Evolutionary conservation across 2,329 filamentous ascomycete genomes (phyloP).

Genomic region (Alternaria burnsii): DNA sequence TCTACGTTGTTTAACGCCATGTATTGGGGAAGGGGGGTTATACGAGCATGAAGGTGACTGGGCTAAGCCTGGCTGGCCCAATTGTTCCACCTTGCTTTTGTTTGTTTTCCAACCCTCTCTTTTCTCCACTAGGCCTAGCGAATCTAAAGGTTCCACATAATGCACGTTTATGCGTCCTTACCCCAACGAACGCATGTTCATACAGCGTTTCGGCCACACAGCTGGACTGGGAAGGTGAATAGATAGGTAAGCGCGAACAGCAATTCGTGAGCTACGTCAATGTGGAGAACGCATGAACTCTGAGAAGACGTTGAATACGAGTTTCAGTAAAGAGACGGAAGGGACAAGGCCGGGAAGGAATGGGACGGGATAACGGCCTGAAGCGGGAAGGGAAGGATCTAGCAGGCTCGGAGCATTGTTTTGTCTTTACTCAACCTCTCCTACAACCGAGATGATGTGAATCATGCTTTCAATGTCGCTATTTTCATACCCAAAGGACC

Average conservation of each 20-base stretch:
- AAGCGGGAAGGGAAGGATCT: conserved; percentile 29
- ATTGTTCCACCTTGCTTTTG: neutral
- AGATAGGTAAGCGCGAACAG: conserved; percentile 17
- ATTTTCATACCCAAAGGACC: conserved; percentile 9
- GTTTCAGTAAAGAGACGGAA: neutral
- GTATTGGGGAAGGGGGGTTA: neutral
- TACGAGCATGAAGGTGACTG: neutral
- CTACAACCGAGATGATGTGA: conserved; percentile 4
- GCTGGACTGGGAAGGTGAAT: conserved; percentile 24
- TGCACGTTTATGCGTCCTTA: neutral
- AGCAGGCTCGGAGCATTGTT: conserved; percentile 23
- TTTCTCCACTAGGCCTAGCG: neutral
- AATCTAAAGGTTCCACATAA: neutral
- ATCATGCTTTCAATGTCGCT: neutral
- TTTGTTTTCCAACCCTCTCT: neutral
- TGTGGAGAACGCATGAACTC: neutral
- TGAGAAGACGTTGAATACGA: neutral
- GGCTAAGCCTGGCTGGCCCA: neutral
- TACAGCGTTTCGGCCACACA: conserved; percentile 2
- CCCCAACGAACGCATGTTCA: conserved; percentile 10
- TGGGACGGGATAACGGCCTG: conserved; percentile 21
- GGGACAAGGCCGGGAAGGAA: conserved; percentile 4
- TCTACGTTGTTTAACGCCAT: neutral
- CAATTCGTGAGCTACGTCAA: conserved; percentile 5
- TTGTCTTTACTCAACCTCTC: conserved; percentile 1